Conservation (phyloP, 2,329 filamentous ascomycete species). For the Coleophoma crateriformis region DNA sequence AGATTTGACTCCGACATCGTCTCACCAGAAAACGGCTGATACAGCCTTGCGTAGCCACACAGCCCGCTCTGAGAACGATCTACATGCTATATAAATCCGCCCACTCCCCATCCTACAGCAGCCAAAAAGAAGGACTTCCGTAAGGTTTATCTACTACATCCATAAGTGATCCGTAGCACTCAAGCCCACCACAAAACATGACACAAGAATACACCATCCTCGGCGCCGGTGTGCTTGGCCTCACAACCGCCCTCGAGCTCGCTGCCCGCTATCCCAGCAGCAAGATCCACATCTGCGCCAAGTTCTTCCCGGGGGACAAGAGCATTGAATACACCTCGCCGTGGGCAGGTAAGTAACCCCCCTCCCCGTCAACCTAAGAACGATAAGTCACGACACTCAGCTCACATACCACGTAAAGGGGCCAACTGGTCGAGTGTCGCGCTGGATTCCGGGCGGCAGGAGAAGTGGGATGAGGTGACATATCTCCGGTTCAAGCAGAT, state of each 20-base stretch:
- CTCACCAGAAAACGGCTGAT: no score
- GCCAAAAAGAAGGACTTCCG: no score
- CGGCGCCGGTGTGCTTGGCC: constrained; percentile 56
- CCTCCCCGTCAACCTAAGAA: no score
- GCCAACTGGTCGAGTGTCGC: constrained; percentile 62
- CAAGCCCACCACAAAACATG: not conserved
- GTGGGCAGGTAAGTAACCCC: constrained; percentile 57
- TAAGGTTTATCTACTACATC: no score
- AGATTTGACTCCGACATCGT: no score
- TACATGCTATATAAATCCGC: no score
- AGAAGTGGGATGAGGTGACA: constrained; percentile 45
- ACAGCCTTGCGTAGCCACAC: no score
- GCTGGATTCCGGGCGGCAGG: constrained; percentile 52
- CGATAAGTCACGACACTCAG: no score
- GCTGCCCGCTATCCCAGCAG: constrained; percentile 44
- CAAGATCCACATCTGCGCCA: constrained; percentile 66
- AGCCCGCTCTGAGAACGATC: no score
- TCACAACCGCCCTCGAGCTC: constrained; percentile 58
- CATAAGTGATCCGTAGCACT: no score
- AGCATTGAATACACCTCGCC: constrained; percentile 84
- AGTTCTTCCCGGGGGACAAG: constrained; percentile 89
- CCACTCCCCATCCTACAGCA: no score
- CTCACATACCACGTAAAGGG: no score
- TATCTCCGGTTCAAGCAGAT: constrained; percentile 63
- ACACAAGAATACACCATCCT: not conserved